These are phyloP conservation scores for Urtica urens DNA, from an alignment of 306 rosid genomes.

Conservation along the genomic window DNA sequence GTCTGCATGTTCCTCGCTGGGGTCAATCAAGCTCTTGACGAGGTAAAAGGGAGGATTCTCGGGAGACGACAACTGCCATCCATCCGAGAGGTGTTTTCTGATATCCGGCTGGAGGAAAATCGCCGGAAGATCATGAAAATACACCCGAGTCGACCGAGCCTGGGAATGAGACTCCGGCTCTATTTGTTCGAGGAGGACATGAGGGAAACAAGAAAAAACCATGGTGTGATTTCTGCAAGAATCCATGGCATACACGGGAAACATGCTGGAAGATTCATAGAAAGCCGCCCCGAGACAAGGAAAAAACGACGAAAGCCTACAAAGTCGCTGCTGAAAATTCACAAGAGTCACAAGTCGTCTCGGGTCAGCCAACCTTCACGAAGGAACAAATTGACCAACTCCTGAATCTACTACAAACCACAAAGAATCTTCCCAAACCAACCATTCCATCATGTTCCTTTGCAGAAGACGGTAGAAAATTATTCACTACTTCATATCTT, in stretches of 20 bases:
- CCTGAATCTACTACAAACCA: background rate
- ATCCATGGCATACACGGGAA: background rate
- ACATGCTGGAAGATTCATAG: background rate
- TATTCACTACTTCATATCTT: too few relatives aligned
- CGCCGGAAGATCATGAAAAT: background rate
- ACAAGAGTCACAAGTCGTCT: background rate
- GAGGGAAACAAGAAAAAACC: background rate
- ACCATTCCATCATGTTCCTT: background rate
- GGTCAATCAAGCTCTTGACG: background rate
- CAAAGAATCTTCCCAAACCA: background rate
- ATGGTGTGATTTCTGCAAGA: background rate
- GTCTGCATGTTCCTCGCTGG: background rate
- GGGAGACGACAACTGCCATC: background rate
- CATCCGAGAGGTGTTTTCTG: background rate
- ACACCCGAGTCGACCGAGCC: too few relatives aligned
- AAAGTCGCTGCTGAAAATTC: background rate
- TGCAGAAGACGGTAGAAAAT: background rate
- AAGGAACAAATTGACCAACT: background rate
- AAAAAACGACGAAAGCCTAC: too few relatives aligned
- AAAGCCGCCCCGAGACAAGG: too few relatives aligned
- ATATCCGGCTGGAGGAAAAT: background rate
- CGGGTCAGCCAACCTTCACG: background rate
- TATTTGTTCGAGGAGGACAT: background rate
- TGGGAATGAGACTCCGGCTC: background rate
- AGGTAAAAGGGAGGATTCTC: background rate